A percentile compares a stretch with the other conserved stretches of the same genome.
phyloP scores from a whole-genome alignment of 176 grass and related monocot genomes.

The Oryza longistaminata region DNA sequence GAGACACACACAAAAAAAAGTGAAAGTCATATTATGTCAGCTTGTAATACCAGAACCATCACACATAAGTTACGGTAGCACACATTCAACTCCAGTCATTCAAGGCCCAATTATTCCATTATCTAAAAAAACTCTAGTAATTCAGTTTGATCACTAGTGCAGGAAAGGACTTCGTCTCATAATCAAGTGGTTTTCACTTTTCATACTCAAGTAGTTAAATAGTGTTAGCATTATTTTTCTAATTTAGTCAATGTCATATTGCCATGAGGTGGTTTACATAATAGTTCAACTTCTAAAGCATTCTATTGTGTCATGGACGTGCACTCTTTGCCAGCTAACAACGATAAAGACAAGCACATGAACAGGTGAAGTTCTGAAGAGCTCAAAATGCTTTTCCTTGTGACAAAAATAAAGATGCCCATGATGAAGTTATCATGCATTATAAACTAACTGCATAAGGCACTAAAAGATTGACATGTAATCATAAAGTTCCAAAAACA shows the following conservation, averaged over 20 bases:
- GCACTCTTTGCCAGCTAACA: constrained; percentile 10
- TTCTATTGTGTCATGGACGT: not conserved
- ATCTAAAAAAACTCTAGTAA: not conserved
- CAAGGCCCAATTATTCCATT: no score
- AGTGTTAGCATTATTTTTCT: not conserved
- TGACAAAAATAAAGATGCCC: not conserved
- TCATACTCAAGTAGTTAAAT: not conserved
- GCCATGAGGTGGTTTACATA: not conserved
- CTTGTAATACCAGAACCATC: not conserved
- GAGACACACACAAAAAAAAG: not conserved
- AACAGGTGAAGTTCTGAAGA: not conserved
- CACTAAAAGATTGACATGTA: constrained; percentile 15
- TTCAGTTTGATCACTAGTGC: not conserved
- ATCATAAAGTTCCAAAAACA: constrained; percentile 34
- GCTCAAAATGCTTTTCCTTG: not conserved
- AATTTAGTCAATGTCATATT: constrained; percentile 10
- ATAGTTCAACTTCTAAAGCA: not conserved
- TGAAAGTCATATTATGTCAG: not conserved
- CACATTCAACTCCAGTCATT: not conserved
- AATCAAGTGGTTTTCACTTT: not conserved
- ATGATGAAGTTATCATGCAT: constrained; percentile 9
- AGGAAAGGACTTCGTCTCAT: not conserved
- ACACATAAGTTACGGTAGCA: not conserved
- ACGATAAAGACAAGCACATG: not conserved
- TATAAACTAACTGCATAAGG: not conserved